phyloP scores from a whole-genome alignment of 345 rosid genomes.

The Dipteronia sinensis region DNA sequence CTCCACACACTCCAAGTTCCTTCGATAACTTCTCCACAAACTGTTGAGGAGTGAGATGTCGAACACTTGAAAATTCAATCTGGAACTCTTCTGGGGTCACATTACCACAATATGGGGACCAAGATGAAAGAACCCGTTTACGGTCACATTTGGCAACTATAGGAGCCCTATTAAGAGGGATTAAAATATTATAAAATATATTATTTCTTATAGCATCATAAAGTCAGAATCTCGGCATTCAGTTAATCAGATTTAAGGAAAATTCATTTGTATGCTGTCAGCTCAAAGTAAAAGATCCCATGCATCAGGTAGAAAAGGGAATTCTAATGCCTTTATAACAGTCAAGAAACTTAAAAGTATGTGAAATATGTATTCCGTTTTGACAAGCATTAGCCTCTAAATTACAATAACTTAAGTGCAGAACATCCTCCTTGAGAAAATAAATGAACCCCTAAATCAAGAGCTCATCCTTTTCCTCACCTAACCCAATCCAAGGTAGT shows the following conservation, averaged over 20 bases:
- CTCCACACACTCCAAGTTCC: constrained; percentile 77
- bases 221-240: background rate
- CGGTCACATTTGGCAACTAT: constrained; percentile 91
- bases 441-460: background rate
- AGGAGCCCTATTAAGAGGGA: constrained; percentile 58
- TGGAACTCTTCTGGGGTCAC: constrained; percentile 63
- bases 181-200: constrained; percentile 8
- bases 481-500: background rate
- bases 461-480: background rate
- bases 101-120: constrained; percentile 79
- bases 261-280: background rate
- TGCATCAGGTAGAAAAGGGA: background rate
- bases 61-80: constrained; percentile 72
- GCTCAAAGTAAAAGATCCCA: background rate
- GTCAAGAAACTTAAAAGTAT: background rate
- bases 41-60: constrained; percentile 75
- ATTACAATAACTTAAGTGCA: background rate
- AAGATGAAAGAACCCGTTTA: constrained; percentile 71
- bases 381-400: background rate
- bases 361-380: background rate
- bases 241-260: background rate
- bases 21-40: constrained; percentile 89
- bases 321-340: background rate
- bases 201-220: background rate
- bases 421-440: background rate